These are phyloP conservation scores for Calocybe gambosa DNA, from an alignment of 1,284 basidiomycete species.

Conservation along the genomic window DNA sequence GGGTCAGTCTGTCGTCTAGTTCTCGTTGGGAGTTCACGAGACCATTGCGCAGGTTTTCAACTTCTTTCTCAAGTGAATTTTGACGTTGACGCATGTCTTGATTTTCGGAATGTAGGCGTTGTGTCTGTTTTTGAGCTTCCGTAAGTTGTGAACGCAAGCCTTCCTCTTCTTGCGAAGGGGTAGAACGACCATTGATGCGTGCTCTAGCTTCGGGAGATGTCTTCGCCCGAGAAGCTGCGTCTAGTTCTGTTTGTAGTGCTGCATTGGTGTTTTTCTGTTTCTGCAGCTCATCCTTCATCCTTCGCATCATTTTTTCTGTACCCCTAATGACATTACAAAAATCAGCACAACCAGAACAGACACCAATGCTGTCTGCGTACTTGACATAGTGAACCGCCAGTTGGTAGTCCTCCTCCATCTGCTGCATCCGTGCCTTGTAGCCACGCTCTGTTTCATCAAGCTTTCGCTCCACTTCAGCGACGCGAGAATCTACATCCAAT, in stretches of 20 bases:
- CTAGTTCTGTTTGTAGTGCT: constrained; percentile 76
- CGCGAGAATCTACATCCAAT: constrained; percentile 48
- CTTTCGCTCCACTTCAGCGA: constrained; percentile 63
- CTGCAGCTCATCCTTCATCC: constrained; percentile 91
- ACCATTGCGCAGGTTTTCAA: constrained; percentile 67
- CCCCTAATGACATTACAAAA: constrained; percentile 51
- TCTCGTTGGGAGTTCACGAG: constrained; percentile 67
- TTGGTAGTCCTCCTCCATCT: constrained; percentile 94
- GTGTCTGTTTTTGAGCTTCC: constrained; percentile 68
- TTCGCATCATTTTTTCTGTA: constrained; percentile 97
- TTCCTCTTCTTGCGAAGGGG: constrained; percentile 74
- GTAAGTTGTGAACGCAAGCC: constrained; percentile 59
- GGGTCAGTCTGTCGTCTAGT: constrained; percentile 68
- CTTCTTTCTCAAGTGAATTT: constrained; percentile 68
- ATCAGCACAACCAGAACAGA: constrained; percentile 19
- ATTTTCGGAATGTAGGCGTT: constrained; percentile 65
- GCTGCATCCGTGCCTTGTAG: constrained; percentile 72
- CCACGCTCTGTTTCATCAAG: constrained; percentile 74
- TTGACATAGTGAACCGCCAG: constrained; percentile 89
- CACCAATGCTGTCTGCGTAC: constrained; percentile 42
- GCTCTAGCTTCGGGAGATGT: constrained; percentile 52
- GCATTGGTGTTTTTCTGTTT: constrained; percentile 83
- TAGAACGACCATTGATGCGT: constrained; percentile 73
- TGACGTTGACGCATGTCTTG: constrained; percentile 73
- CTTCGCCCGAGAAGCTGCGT: constrained; percentile 54